Evolutionary conservation across 805 yeast species (phyloP), one percentile per base, ranked within the genome.

Genomic region (Candida railenensis): DNA sequence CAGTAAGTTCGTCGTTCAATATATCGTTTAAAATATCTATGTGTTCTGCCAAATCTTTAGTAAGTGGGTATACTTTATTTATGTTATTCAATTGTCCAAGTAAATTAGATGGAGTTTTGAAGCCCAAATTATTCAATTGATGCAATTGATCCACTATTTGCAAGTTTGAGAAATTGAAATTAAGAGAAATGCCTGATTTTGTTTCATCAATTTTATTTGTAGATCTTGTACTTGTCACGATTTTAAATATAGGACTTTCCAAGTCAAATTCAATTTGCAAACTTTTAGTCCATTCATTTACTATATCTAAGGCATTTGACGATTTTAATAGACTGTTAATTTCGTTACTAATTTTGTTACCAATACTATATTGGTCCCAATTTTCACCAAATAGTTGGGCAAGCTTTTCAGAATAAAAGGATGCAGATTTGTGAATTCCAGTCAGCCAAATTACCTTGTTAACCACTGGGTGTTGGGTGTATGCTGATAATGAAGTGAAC

Each of bases 341-440:
- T 48, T 81, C 87, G 1, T 68, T 60, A 9, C 76, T 67, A 1
- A 92, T 76, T 49, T 76, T 78, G 44, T 74, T 76, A 0, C 96
- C 97, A 12, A 59, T 38, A 2, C 75, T 62, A 49, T 63, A 72
- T 40, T 67, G 62, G 36, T 55, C 53, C 77, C 77, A 72, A 34
- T 60, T 62, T 2, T 44, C 40, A 0, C 77, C 77, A 19, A 69
- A 54, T 4, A 65, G 38, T n/a, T 39, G 47, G 7, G 51, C 45
- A 14, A 72, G 53, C 34, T 53, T 54, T 0, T n/a, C 28, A 11
- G 54, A 40, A 45, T 65, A 69, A 48, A 57, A 64, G 12, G 51
- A 42, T 3, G 63, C 30, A 45, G 66, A 68, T 4, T 53, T 47
- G 5, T 48, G 42, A 4, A 63, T 34, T 40, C 59, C 50, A 5